Evolutionary conservation across 1,139 yeast species (phyloP), one percentile per base, ranked within the genome.

Genomic region (Fermentozyma sake): DNA sequence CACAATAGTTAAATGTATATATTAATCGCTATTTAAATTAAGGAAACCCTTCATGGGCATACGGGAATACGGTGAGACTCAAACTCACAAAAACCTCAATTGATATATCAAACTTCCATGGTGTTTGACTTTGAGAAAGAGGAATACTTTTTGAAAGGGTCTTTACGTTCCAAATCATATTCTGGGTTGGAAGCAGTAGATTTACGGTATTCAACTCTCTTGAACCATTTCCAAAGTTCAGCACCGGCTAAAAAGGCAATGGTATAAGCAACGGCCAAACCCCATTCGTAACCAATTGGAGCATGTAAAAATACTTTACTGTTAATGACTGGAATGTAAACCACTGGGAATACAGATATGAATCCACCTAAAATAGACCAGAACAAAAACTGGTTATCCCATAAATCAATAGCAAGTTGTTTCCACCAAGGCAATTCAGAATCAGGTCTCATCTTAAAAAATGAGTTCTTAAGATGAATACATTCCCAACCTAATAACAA

Each of bases 401-500:
- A 49, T 16, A 51, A 42, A 28, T 51, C 55, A 23, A 41, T 41
- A 14, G 45, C 44, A 2, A 51, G 42, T 27, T 49, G 55, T 32
- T 44, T 48, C 47, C 45, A 48, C 57, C 57, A 50, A 3, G 52
- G 35, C 29, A 41, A 36, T 30, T 49, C 53, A 9, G 54, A 44
- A 7, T 50, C 55, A 23, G 43, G 52, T 29, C 53, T 40, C 55
- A 51, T 50, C 37, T 37, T 38, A 33, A 51, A 50, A 30, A 51
- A 41, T 4, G 55, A 50, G 33, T 46, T 38, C 21, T 33, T 33
- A 4, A 52, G 52, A 30, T 51, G 55, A 19, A 51, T 37, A 31
- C 57, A 51, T 29, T 51, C 55, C 55, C 55, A 51, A 2, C 55
- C 55, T 39, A 51, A 42, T 19, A 51, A 39, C 28, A 51, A 49